These are phyloP conservation scores for Fusarium mexicanum DNA, from an alignment of 2,329 filamentous ascomycete species.

Conservation along the genomic window DNA sequence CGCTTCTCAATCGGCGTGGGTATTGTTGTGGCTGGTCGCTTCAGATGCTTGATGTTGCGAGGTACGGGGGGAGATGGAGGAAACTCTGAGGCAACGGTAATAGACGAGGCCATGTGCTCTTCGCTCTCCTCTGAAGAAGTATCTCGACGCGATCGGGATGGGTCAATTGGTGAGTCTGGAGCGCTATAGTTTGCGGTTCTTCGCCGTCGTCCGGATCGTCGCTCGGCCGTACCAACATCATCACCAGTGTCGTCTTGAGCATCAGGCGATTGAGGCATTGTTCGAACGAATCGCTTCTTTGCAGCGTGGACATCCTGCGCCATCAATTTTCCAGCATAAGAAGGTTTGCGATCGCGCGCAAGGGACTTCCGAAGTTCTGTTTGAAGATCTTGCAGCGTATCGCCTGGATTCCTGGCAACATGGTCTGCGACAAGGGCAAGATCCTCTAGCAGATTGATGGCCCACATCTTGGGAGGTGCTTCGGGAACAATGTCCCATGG, in stretches of 20 bases:
- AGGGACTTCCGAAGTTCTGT: constrained; percentile 41
- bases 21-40: constrained; percentile 33
- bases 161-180: constrained; percentile 30
- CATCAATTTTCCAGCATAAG: constrained; percentile 44
- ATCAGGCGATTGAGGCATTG: constrained; percentile 36
- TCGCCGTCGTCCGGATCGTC: constrained; percentile 35
- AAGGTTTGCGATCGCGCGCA: constrained; percentile 43
- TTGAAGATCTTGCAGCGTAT: constrained; percentile 42
- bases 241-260: constrained; percentile 31
- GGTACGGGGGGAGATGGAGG: constrained; percentile 39
- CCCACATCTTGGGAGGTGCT: constrained; percentile 45
- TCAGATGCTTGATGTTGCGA: constrained; percentile 37
- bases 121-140: constrained; percentile 40
- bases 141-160: constrained; percentile 26
- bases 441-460: constrained; percentile 44
- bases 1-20: constrained; percentile 37
- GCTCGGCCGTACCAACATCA: constrained; percentile 31
- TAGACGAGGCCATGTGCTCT: constrained; percentile 41
- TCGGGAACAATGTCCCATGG: constrained; percentile 45
- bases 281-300: constrained; percentile 43
- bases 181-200: constrained; percentile 35
- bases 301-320: constrained; percentile 44
- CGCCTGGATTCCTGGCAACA: constrained; percentile 40
- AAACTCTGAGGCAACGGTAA: constrained; percentile 41
- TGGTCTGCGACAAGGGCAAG: constrained; percentile 43